Evolutionary conservation across 768 basidiomycete species (phyloP), one percentile per base, ranked within the genome.

Genomic region (Chiua virens): DNA sequence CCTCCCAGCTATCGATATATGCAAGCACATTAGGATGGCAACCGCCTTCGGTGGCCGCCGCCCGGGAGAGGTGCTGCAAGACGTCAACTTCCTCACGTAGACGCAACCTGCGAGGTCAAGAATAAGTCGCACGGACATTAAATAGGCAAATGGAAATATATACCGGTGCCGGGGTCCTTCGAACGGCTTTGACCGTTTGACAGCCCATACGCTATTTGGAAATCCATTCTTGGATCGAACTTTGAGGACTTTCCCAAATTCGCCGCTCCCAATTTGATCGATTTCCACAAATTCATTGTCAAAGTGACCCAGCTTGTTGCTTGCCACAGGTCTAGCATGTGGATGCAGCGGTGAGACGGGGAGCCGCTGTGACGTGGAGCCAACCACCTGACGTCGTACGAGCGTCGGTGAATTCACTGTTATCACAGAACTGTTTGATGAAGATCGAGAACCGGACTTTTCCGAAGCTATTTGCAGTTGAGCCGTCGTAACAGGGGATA

Each of bases 1-100:
- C 87, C 71, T 99, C 97, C 97, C 97, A 98, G 56, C 92, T 94
- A 71, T 97, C 92, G 53, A 93, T 77, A 62, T 94, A 96, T 17
- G 79, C 80, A 30, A 99, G 78, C 15, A 98, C 85, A 69, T 97
- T 93, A 0, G 88, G 81, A 70, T 92, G 89, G 23, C 60, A 68
- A 27, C 69, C 59, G 14, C 49, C 58, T 42, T 57, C 49, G 15
- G 52, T 43, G 11, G 47, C 53, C 22, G 64, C 73, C 51, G 71
- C 69, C n/a, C 66, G 68, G 49, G 69, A 71, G 7, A 98, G 82
- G 64, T 89, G 86, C 54, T 87, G 84, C 36, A 98, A 79, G 56
- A 96, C 86, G 57, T 96, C 89, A 34, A 95, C 92, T 74, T 99
- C 97, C 67, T 99, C 97, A 14, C 91, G 81, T 58, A 98, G 79